Evolutionary conservation across 2,329 filamentous ascomycete genomes (phyloP).

Genomic region (Elsinoe arachidis): DNA sequence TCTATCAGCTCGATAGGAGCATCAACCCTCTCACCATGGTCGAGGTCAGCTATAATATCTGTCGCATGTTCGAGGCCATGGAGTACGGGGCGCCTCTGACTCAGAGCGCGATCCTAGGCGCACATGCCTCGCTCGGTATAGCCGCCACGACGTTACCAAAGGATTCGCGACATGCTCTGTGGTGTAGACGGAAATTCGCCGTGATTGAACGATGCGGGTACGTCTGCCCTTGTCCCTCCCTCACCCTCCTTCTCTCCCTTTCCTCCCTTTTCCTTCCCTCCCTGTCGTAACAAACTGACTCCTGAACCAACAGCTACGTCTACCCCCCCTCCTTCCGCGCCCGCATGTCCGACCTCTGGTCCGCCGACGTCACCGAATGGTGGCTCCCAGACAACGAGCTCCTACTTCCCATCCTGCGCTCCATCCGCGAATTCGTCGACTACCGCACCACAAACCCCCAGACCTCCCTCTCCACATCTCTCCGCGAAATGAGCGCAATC

Average conservation of each 20-base stretch:
- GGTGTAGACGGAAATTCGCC: constrained; percentile 65
- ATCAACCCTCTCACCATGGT: constrained; percentile 44
- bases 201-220: constrained; percentile 7
- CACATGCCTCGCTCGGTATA: constrained; percentile 69
- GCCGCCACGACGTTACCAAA: constrained; percentile 71
- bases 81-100: constrained; percentile 62
- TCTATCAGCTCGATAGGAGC: constrained; percentile 45
- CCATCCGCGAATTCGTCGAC: constrained; percentile 65
- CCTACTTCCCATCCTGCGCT: constrained; percentile 63
- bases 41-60: constrained; percentile 58
- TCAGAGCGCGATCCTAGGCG: constrained; percentile 59
- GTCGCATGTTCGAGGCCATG: constrained; percentile 71
- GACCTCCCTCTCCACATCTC: constrained; percentile 20
- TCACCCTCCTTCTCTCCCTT: neutral
- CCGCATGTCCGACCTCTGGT: constrained; percentile 69
- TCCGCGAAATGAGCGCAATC: constrained; percentile 29
- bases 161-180: constrained; percentile 63
- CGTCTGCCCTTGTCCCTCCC: too few relatives aligned
- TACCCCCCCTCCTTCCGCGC: constrained; percentile 65
- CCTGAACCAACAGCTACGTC: constrained; percentile 59
- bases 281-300: neutral
- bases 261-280: neutral
- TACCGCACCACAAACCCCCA: constrained; percentile 23
- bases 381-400: constrained; percentile 82
- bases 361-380: constrained; percentile 66